Conservation (phyloP, 2,329 filamentous ascomycete species). For the Penicillium hesseltinei region DNA sequence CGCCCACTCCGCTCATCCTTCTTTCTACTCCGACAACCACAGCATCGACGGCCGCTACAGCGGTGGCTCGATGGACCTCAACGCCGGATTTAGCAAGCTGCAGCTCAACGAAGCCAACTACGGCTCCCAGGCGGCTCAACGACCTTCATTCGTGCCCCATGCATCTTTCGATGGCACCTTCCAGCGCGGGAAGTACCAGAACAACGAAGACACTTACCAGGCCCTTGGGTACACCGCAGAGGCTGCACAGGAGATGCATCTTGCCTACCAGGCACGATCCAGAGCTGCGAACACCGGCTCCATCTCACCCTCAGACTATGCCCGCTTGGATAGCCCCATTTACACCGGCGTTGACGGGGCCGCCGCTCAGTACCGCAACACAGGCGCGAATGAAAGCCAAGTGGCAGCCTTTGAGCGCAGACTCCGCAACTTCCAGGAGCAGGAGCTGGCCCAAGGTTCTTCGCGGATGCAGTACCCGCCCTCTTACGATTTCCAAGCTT, state of each 20-base stretch:
- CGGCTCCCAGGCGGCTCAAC: constrained; percentile 32
- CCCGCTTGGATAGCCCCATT: constrained; percentile 46
- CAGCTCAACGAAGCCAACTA: constrained; percentile 37
- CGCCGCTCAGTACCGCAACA: constrained; percentile 46
- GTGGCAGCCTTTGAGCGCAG: constrained; percentile 50
- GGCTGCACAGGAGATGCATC: constrained; percentile 30
- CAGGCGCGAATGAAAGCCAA: constrained; percentile 43
- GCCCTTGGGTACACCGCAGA: constrained; percentile 29
- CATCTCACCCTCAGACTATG: constrained; percentile 47
- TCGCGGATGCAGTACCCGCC: constrained; percentile 33
- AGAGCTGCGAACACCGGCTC: constrained; percentile 47
- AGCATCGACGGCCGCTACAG: constrained; percentile 33
- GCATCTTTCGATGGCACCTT: constrained; percentile 48
- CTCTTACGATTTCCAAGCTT: constrained; percentile 35
- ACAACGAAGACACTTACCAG: constrained; percentile 33
- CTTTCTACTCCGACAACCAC: constrained; percentile 41
- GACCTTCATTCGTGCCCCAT: constrained; percentile 32
- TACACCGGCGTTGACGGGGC: constrained; percentile 49
- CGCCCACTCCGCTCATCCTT: constrained; percentile 38
- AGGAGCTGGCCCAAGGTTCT: constrained; percentile 32
- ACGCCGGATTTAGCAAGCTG: constrained; percentile 33
- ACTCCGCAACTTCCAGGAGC: constrained; percentile 48
- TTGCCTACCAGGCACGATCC: constrained; percentile 40
- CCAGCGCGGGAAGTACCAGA: constrained; percentile 45
- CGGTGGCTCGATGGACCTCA: constrained; percentile 32